Percentiles rank a stretch among this genome's conserved stretches.
These are phyloP conservation scores for Galerina marginata DNA, from an alignment of 768 basidiomycete species.

Conservation along the genomic window DNA sequence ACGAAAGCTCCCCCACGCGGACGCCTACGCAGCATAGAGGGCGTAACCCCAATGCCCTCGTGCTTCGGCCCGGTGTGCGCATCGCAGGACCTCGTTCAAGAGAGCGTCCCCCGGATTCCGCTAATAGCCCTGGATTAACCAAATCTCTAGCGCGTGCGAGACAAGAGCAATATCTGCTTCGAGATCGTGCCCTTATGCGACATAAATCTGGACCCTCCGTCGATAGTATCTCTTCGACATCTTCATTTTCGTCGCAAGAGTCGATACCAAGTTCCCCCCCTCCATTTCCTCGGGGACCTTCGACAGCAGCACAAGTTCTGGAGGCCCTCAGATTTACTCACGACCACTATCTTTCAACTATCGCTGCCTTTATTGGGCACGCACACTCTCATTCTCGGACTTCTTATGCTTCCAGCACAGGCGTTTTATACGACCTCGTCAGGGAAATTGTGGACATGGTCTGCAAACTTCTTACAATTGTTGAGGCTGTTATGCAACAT, in stretches of 20 bases:
- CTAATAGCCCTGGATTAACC: constrained; percentile 17
- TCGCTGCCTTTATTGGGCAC: constrained; percentile 97
- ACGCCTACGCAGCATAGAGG: constrained; percentile 41
- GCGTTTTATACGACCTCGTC: constrained; percentile 94
- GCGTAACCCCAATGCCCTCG: constrained; percentile 25
- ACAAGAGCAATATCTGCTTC: constrained; percentile 45
- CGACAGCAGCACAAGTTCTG: constrained; percentile 69
- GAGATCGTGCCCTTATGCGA: constrained; percentile 38
- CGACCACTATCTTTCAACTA: constrained; percentile 89
- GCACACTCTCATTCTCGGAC: constrained; percentile 90
- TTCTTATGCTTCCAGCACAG: constrained; percentile 92
- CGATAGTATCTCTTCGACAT: constrained; percentile 76
- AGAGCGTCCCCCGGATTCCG: constrained; percentile 21
- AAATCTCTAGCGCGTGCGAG: constrained; percentile 32
- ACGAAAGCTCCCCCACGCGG: constrained; percentile 34
- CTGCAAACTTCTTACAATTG: constrained; percentile 87
- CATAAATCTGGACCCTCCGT: constrained; percentile 59
- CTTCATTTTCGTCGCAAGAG: constrained; percentile 70
- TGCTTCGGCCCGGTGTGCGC: constrained; percentile 24
- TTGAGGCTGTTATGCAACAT: constrained; percentile 85
- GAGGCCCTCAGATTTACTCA: constrained; percentile 84
- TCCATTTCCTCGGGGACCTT: constrained; percentile 76
- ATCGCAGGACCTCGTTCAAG: constrained; percentile 30
- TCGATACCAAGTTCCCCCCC: constrained; percentile 50
- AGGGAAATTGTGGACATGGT: constrained; percentile 94